Evolutionary conservation across 2,329 filamentous ascomycete species (phyloP).

Genomic region (Fusarium sp.): DNA sequence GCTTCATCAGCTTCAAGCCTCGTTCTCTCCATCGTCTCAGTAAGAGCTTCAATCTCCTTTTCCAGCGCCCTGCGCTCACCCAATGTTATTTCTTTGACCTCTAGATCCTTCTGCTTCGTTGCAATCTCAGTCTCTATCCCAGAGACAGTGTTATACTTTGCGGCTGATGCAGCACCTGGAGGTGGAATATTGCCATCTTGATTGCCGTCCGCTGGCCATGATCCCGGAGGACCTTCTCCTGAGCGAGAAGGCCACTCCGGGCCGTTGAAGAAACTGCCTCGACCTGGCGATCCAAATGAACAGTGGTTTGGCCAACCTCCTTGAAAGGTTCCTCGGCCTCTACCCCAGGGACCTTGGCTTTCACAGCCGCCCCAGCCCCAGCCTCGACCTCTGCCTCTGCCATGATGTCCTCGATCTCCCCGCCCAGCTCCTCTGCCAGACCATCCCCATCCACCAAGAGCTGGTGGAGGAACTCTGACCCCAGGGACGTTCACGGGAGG

Average conservation of each 20-base stretch:
- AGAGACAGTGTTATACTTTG: slow-evolving; percentile 54
- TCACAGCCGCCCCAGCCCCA: slow-evolving; percentile 31
- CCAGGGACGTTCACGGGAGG: slow-evolving; percentile 7
- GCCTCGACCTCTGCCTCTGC: slow-evolving; percentile 6
- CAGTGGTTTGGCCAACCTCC: slow-evolving; percentile 13
- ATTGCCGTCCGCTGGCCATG: slow-evolving; percentile 52
- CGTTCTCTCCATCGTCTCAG: slow-evolving; percentile 53
- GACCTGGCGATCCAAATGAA: slow-evolving; percentile 18
- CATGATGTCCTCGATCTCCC: slow-evolving; percentile 16
- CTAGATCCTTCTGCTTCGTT: slow-evolving; percentile 48
- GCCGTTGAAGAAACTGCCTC: slow-evolving; percentile 16
- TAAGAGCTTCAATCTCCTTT: slow-evolving; percentile 56
- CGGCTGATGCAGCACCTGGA: slow-evolving; percentile 46
- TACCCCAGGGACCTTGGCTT: slow-evolving; percentile 10
- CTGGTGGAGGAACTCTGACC: slow-evolving; percentile 10
- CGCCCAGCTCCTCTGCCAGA: slow-evolving; percentile 21
- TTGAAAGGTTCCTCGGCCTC: slow-evolving; percentile 17
- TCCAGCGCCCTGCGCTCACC: slow-evolving; percentile 44
- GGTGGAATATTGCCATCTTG: slow-evolving; percentile 32
- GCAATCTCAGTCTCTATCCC: slow-evolving; percentile 52
- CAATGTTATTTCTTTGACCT: slow-evolving; percentile 43
- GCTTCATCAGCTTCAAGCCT: slow-evolving; percentile 61
- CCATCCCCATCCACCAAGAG: slow-evolving; percentile 14
- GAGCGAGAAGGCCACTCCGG: neutral
- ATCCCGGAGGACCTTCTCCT: slow-evolving; percentile 44